phyloP scores from a whole-genome alignment of 2,329 filamentous ascomycete genomes.

The Colletotrichum spinosum region DNA sequence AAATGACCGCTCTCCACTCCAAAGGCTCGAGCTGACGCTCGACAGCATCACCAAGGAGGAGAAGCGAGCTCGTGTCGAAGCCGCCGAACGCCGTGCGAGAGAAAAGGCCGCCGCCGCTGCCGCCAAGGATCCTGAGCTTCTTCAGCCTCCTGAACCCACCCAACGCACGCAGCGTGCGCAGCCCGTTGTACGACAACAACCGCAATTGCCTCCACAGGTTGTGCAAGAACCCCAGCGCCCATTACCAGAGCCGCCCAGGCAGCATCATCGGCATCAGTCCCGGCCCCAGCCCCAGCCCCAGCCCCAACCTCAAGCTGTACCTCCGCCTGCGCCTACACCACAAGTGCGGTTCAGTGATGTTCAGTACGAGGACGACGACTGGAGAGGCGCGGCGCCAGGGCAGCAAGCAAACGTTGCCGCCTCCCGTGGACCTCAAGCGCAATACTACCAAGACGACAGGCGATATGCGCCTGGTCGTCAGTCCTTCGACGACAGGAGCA shows the following conservation, averaged over 20 bases:
- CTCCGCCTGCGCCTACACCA: slow-evolving; percentile 7
- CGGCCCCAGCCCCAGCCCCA: slow-evolving; percentile 3
- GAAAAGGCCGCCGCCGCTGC: slow-evolving; percentile 62
- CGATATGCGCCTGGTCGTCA: slow-evolving; percentile 40
- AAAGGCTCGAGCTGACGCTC: slow-evolving; percentile 91
- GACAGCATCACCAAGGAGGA: slow-evolving; percentile 96
- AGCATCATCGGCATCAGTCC: neutral
- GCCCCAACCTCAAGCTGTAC: neutral
- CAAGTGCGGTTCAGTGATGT: slow-evolving; percentile 32
- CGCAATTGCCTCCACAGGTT: slow-evolving; percentile 39
- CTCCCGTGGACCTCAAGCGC: slow-evolving; percentile 44
- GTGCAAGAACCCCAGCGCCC: slow-evolving; percentile 41
- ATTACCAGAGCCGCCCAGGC: slow-evolving; percentile 23
- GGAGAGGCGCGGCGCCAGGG: slow-evolving; percentile 30
- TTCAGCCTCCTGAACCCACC: slow-evolving; percentile 41
- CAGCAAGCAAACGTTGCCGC: slow-evolving; percentile 40
- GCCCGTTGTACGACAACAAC: slow-evolving; percentile 38
- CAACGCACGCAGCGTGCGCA: slow-evolving; percentile 37
- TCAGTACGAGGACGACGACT: slow-evolving; percentile 14
- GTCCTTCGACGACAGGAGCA: slow-evolving; percentile 39
- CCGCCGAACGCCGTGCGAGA: slow-evolving; percentile 80
- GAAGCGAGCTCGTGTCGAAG: slow-evolving; percentile 85
- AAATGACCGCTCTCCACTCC: slow-evolving; percentile 87
- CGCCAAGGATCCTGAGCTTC: slow-evolving; percentile 43
- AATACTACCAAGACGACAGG: slow-evolving; percentile 47